These are phyloP conservation scores for Trypanosoma rangeli DNA, from an alignment of 208 protist species.

Conservation along the genomic window DNA sequence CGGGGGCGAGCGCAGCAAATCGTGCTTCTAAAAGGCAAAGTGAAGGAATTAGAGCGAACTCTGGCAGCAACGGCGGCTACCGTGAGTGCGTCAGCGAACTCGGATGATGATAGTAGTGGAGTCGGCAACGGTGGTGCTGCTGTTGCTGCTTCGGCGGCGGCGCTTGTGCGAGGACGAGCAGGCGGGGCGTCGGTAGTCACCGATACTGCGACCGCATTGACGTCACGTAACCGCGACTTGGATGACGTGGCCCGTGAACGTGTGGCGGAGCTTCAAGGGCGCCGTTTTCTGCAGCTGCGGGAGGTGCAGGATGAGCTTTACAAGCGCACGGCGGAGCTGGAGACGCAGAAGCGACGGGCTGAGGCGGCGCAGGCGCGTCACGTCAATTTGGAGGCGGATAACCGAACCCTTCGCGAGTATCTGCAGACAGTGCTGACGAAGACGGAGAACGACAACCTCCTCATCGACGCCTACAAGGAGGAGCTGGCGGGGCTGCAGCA, in stretches of 20 bases:
- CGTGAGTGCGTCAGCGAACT: slow-evolving; percentile 4
- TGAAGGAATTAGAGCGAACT: slow-evolving; percentile 61
- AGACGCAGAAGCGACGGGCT: slow-evolving; percentile 38
- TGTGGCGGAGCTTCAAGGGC: slow-evolving; percentile 40
- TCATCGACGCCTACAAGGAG: slow-evolving; percentile 68
- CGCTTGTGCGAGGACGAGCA: no score
- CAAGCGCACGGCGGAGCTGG: slow-evolving; percentile 23
- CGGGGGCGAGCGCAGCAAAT: slow-evolving; percentile 71
- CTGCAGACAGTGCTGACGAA: slow-evolving; percentile 67
- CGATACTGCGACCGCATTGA: neutral
- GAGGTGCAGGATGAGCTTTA: slow-evolving; percentile 42
- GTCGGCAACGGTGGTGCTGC: no score
- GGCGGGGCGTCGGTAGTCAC: neutral
- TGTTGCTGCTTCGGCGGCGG: no score
- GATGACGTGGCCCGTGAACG: slow-evolving; percentile 59
- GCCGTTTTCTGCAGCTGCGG: slow-evolving; percentile 42
- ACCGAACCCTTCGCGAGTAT: slow-evolving; percentile 54
- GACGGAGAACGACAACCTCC: slow-evolving; percentile 64
- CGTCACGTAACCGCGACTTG: slow-evolving; percentile 31
- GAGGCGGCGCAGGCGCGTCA: slow-evolving; percentile 56
- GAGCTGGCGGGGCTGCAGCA: slow-evolving; percentile 31
- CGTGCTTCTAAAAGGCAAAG: slow-evolving; percentile 57
- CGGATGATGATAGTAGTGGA: slow-evolving; percentile 8
- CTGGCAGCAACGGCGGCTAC: slow-evolving; percentile 12
- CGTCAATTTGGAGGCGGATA: slow-evolving; percentile 53